Percentiles rank a stretch among this genome's conserved stretches.
These are phyloP conservation scores for Melampsora americana DNA, from an alignment of 1,284 basidiomycete genomes.

Conservation along the genomic window DNA sequence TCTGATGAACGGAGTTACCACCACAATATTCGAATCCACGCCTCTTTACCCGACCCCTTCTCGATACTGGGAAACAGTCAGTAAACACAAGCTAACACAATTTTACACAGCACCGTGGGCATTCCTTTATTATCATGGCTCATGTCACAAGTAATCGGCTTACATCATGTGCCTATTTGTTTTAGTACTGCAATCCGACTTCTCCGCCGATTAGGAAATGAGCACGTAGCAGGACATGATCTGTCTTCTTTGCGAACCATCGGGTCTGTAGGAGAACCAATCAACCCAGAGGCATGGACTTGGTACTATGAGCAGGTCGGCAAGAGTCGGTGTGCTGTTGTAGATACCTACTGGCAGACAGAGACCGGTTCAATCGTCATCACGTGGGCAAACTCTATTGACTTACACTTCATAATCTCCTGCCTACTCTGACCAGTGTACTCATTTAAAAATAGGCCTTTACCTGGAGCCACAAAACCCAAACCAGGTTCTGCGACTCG, in stretches of 20 bases:
- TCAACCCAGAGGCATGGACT: conserved; percentile 98
- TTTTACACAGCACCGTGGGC: conserved; percentile 52
- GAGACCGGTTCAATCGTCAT: conserved; percentile 95
- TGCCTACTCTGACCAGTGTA: not conserved
- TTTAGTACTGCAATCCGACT: conserved; percentile 71
- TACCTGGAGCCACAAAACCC: conserved; percentile 90
- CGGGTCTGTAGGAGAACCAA: conserved; percentile 93
- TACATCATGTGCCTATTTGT: not conserved
- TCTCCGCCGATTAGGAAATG: conserved; percentile 78
- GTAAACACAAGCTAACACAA: conserved; percentile 81
- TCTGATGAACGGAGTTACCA: conserved; percentile 77
- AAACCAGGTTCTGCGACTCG: conserved; percentile 96
- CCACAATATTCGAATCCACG: conserved; percentile 92
- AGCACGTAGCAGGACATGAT: conserved; percentile 81
- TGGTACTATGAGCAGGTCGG: conserved; percentile 98
- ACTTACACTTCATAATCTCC: not conserved
- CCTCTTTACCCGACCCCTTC: conserved; percentile 94
- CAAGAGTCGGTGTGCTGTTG: conserved; percentile 81
- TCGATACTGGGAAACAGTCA: conserved; percentile 94
- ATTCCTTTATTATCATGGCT: not conserved
- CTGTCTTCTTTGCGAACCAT: conserved; percentile 79
- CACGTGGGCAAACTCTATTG: conserved; percentile 56
- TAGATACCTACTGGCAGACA: conserved; percentile 79
- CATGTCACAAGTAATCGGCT: not conserved
- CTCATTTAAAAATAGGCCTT: conserved; percentile 58